Percentiles rank a stretch among this genome's conserved stretches.
These are phyloP conservation scores for Vaccinium vitisidaea DNA, from an alignment of 148 eudicot genomes.

Conservation along the genomic window DNA sequence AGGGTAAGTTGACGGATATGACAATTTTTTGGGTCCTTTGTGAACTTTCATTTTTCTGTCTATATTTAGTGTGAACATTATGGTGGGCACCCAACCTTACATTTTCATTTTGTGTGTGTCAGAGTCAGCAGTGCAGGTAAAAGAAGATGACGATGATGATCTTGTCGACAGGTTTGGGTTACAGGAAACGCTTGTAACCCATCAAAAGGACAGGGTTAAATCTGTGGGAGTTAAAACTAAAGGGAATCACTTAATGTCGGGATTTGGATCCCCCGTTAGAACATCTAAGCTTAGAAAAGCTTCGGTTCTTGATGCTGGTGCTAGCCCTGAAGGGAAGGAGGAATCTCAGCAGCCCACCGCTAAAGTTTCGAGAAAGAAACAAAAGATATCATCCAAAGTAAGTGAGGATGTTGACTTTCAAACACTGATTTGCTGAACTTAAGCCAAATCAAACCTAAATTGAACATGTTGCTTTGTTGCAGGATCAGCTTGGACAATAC, in stretches of 20 bases:
- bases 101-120: slow-evolving; percentile 11
- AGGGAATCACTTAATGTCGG: slow-evolving; percentile 36
- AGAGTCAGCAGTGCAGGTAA: slow-evolving; percentile 48
- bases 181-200: slow-evolving; percentile 37
- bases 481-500: no score
- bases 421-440: neutral
- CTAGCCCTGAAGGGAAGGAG: slow-evolving; percentile 41
- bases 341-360: slow-evolving; percentile 33
- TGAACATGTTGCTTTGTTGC: no score
- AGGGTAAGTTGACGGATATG: neutral
- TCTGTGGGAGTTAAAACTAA: slow-evolving; percentile 45
- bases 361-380: slow-evolving; percentile 46
- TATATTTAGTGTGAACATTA: neutral
- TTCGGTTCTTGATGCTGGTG: slow-evolving; percentile 32
- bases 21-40: neutral
- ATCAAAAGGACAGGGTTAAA: slow-evolving; percentile 43
- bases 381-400: slow-evolving; percentile 59
- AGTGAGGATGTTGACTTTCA: slow-evolving; percentile 21
- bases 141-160: slow-evolving; percentile 46
- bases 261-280: slow-evolving; percentile 36
- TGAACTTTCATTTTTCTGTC: neutral
- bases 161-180: slow-evolving; percentile 40
- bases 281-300: slow-evolving; percentile 51
- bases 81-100: neutral
- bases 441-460: no score